These are phyloP conservation scores for Helichrysum umbraculigerum DNA, from an alignment of 129 eudicot species.

Conservation along the genomic window DNA sequence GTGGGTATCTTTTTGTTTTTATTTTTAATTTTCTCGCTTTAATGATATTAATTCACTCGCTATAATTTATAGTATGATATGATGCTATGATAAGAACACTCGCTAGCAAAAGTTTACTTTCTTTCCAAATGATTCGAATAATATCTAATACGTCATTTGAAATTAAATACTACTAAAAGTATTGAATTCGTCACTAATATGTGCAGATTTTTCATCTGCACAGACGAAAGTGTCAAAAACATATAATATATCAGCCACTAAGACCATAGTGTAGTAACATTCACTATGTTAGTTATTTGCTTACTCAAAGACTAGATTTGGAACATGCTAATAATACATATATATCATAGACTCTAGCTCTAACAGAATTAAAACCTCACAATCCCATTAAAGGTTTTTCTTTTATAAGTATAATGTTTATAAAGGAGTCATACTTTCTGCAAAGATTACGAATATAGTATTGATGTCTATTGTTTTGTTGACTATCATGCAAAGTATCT, in stretches of 20 bases:
- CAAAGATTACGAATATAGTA: slow-evolving; percentile 24
- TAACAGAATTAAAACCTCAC: neutral
- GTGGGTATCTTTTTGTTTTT: neutral
- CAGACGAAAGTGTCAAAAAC: no score
- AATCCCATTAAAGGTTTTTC: neutral
- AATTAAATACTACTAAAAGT: neutral
- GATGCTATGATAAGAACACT: slow-evolving; percentile 11
- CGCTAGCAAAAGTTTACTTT: neutral
- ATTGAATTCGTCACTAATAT: no score
- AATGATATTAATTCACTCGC: slow-evolving; percentile 13
- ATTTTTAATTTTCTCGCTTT: neutral
- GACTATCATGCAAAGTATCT: neutral
- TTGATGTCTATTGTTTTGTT: slow-evolving; percentile 23
- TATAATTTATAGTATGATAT: slow-evolving; percentile 9
- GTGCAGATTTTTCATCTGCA: no score
- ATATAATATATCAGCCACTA: no score
- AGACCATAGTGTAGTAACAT: no score
- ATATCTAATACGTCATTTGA: neutral
- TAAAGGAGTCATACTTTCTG: slow-evolving; percentile 29
- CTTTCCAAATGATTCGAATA: neutral
- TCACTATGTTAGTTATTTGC: no score
- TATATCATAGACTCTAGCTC: neutral
- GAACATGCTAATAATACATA: no score
- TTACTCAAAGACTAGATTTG: no score
- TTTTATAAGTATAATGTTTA: neutral